These are phyloP conservation scores for Trifolium fragiferum DNA, from an alignment of 306 rosid genomes.

Conservation along the genomic window DNA sequence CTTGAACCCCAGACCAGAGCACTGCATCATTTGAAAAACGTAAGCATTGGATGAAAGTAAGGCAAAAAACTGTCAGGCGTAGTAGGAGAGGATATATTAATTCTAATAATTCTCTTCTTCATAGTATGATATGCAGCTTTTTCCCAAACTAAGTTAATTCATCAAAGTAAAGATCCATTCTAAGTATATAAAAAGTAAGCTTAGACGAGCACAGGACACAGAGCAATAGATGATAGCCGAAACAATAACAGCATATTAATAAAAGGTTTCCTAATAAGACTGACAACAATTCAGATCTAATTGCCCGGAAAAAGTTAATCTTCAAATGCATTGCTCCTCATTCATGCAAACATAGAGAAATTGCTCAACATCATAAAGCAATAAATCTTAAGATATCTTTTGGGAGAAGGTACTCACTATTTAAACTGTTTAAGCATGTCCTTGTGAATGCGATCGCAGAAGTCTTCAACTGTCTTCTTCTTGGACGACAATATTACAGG, in stretches of 20 bases:
- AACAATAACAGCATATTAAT: background rate
- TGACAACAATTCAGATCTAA: background rate
- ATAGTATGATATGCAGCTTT: background rate
- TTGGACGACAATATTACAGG: conserved; percentile 95
- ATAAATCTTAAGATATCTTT: conserved; percentile 15
- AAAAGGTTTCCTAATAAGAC: background rate
- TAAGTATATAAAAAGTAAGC: background rate
- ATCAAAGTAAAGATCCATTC: background rate
- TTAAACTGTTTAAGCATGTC: conserved; percentile 95
- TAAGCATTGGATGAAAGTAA: conserved; percentile 23
- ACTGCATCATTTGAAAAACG: conserved; percentile 55
- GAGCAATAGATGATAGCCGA: background rate
- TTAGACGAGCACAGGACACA: background rate
- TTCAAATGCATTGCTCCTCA: background rate
- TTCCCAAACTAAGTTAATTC: background rate
- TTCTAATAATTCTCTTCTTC: background rate
- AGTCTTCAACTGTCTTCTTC: conserved; percentile 88
- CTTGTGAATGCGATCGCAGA: conserved; percentile 88
- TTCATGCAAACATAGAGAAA: background rate
- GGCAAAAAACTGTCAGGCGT: background rate
- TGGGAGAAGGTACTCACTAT: conserved; percentile 62
- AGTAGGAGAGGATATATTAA: conserved; percentile 1
- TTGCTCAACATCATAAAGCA: conserved; percentile 21
- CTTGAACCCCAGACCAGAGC: conserved; percentile 99
- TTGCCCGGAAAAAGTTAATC: background rate